Conservation (phyloP, 176 grass and related monocot genomes). For the Canna indica region DNA sequence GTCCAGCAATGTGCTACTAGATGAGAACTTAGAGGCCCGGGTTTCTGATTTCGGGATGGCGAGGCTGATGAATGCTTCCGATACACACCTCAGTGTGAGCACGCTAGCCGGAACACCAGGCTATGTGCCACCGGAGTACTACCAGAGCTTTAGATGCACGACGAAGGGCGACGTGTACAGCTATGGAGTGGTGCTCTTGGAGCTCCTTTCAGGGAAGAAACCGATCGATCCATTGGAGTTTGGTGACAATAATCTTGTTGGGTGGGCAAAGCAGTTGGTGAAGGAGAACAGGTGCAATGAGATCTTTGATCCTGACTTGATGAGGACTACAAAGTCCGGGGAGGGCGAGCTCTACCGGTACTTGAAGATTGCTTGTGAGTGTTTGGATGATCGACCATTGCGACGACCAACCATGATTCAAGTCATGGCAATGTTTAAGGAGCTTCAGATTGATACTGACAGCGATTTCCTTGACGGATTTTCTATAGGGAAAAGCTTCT, state of each 20-base stretch:
- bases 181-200: constrained; percentile 85
- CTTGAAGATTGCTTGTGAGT: constrained; percentile 81
- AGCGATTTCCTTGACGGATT: constrained; percentile 66
- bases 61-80: constrained; percentile 67
- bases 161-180: constrained; percentile 96
- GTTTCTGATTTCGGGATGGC: constrained; percentile 97
- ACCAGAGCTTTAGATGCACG: constrained; percentile 88
- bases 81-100: constrained; percentile 87
- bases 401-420: constrained; percentile 91
- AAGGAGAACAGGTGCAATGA: constrained; percentile 61
- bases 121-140: constrained; percentile 95
- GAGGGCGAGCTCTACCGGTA: constrained; percentile 58
- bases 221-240: constrained; percentile 77
- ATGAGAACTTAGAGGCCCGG: constrained; percentile 62
- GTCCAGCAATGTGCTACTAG: constrained; percentile 88
- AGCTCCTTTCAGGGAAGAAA: constrained; percentile 92
- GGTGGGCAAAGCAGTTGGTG: constrained; percentile 92
- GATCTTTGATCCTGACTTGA: constrained; percentile 61
- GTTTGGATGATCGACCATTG: constrained; percentile 62
- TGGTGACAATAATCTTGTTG: constrained; percentile 82
- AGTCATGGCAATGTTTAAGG: constrained; percentile 98
- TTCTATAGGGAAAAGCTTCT: constrained; percentile 36
- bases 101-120: constrained; percentile 90
- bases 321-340: constrained; percentile 31
- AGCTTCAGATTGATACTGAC: constrained; percentile 67